Conservation (phyloP, 116 monocot species). For the Trichopus zeylanicus region DNA sequence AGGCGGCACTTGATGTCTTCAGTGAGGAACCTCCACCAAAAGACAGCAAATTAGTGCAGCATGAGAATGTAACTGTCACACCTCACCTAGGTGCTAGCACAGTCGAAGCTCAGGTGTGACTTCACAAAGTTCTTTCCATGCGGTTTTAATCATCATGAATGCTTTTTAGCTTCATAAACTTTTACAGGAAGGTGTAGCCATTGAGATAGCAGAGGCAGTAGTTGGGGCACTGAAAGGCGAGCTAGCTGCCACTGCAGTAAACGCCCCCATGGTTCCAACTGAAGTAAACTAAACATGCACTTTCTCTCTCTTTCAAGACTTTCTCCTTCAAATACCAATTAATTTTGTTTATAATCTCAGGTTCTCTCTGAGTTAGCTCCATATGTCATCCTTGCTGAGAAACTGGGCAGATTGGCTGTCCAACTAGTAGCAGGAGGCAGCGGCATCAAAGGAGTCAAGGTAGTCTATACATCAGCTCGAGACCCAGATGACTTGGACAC, state of each 20-base stretch:
- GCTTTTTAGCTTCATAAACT: not conserved
- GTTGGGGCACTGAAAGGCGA: slow-evolving; percentile 53
- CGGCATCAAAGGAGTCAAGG: slow-evolving; percentile 43
- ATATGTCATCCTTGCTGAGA: slow-evolving; percentile 41
- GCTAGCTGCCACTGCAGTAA: slow-evolving; percentile 51
- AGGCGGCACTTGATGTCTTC: slow-evolving; percentile 59
- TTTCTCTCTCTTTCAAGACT: not conserved
- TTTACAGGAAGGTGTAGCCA: slow-evolving; percentile 52
- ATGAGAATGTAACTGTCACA: slow-evolving; percentile 41
- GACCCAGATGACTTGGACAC: slow-evolving; percentile 55
- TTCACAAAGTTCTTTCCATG: not conserved
- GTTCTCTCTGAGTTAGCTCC: slow-evolving; percentile 48
- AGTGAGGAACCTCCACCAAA: slow-evolving; percentile 33
- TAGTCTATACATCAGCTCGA: slow-evolving; percentile 34
- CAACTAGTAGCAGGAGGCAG: slow-evolving; percentile 43
- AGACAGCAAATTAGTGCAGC: slow-evolving; percentile 41
- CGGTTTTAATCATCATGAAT: not conserved
- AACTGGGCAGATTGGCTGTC: slow-evolving; percentile 45
- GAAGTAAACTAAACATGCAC: slow-evolving; percentile 15
- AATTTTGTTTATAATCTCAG: slow-evolving; percentile 13
- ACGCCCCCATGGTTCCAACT: slow-evolving; percentile 61
- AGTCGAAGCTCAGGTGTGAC: slow-evolving; percentile 42
- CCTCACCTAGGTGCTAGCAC: slow-evolving; percentile 55
- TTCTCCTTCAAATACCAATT: not conserved
- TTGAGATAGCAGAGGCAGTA: slow-evolving; percentile 53